Conservation (phyloP, 2,329 filamentous ascomycete species). For the Fusarium continuum region DNA sequence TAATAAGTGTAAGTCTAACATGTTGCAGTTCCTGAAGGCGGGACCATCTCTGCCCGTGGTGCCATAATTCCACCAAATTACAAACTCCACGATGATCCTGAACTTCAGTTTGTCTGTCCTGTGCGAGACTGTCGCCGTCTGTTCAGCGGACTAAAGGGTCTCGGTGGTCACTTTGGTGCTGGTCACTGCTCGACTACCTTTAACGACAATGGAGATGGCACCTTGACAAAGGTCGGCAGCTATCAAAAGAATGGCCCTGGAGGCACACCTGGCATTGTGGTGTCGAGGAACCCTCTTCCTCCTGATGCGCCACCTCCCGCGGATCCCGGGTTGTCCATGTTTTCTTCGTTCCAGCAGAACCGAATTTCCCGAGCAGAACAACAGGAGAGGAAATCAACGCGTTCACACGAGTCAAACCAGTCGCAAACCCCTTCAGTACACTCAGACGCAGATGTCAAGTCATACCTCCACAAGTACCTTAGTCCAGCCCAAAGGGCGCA, state of each 20-base stretch:
- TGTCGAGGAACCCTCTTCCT: constrained; percentile 41
- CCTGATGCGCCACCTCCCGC: constrained; percentile 32
- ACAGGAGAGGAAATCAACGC: not conserved
- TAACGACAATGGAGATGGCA: constrained; percentile 56
- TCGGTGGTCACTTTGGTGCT: constrained; percentile 43
- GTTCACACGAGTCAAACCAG: not conserved
- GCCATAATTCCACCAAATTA: constrained; percentile 49
- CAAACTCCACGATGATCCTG: constrained; percentile 35
- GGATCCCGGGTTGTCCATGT: constrained; percentile 22
- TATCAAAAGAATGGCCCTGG: constrained; percentile 37
- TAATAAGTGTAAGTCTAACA: constrained; percentile 1
- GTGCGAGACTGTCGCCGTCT: constrained; percentile 49
- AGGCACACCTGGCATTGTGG: constrained; percentile 42
- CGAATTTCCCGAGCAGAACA: not conserved
- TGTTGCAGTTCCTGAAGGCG: constrained; percentile 16
- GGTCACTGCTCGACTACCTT: constrained; percentile 42
- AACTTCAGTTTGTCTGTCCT: constrained; percentile 48
- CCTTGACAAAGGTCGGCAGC: constrained; percentile 44
- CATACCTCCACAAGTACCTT: constrained; percentile 40
- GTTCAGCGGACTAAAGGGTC: constrained; percentile 35
- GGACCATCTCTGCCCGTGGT: constrained; percentile 35
- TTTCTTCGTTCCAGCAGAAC: constrained; percentile 8
- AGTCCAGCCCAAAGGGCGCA: constrained; percentile 28
- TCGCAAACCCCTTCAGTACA: not conserved
- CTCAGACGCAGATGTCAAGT: constrained; percentile 7